A percentile compares a stretch with the other conserved stretches of the same genome.
Evolutionary conservation across 1,139 yeast genomes (phyloP).

Genomic region (Candida sp.): DNA sequence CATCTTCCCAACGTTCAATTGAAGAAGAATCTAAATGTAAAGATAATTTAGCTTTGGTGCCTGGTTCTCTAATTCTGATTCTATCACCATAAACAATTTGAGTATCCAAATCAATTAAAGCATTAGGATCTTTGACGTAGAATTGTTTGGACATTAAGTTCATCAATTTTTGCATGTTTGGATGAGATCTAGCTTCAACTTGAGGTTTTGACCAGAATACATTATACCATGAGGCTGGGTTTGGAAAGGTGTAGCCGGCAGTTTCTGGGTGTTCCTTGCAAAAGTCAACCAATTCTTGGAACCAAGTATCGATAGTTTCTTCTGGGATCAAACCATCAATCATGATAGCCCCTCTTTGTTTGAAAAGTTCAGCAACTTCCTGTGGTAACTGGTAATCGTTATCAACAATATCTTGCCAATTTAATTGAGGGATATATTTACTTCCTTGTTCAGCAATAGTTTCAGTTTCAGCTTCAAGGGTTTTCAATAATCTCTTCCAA

Average conservation of each 20-base stretch:
- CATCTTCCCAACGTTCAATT: slow-evolving; percentile 34
- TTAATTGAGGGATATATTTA: slow-evolving; percentile 13
- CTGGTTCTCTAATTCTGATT: slow-evolving; percentile 42
- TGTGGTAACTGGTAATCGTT: slow-evolving; percentile 12
- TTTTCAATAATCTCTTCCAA: slow-evolving; percentile 19
- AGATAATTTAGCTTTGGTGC: slow-evolving; percentile 31
- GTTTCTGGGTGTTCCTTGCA: slow-evolving; percentile 25
- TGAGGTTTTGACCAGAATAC: slow-evolving; percentile 45
- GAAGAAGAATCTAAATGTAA: slow-evolving; percentile 46
- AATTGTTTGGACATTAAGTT: slow-evolving; percentile 29
- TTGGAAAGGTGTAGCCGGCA: slow-evolving; percentile 26
- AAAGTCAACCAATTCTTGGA: slow-evolving; percentile 15
- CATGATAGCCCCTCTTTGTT: slow-evolving; percentile 16
- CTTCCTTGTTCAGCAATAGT: slow-evolving; percentile 13
- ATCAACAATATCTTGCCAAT: slow-evolving; percentile 12
- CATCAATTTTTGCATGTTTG: slow-evolving; percentile 26
- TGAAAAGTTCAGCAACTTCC: slow-evolving; percentile 9
- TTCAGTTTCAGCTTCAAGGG: slow-evolving; percentile 13
- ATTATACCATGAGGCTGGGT: slow-evolving; percentile 24
- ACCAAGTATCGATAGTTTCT: slow-evolving; percentile 15
- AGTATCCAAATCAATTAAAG: slow-evolving; percentile 22
- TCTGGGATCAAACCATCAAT: slow-evolving; percentile 17
- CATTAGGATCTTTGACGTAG: slow-evolving; percentile 22
- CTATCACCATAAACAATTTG: slow-evolving; percentile 37
- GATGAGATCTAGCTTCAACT: slow-evolving; percentile 39